A percentile compares a stretch with the other conserved stretches of the same genome.
Evolutionary conservation across 495 filamentous ascomycete species (phyloP).

Genomic region (Penicillium roqueforti): DNA sequence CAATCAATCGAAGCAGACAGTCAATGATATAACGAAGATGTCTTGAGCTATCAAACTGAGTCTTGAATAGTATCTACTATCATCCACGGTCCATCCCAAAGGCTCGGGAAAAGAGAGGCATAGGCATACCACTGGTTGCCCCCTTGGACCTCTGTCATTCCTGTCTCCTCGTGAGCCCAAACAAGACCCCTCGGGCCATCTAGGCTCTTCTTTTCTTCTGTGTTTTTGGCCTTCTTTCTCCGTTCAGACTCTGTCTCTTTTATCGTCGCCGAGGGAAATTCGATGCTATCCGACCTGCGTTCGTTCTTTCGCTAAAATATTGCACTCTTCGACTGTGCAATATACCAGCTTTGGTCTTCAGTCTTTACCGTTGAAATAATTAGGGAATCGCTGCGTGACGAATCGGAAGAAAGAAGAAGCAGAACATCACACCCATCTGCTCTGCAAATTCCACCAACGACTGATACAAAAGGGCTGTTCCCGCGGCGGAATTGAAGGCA

Average conservation of each 20-base stretch:
- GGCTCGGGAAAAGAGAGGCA: background rate
- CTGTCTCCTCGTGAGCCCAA: slow-evolving; percentile 21
- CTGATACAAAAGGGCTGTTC: background rate
- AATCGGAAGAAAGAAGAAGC: background rate
- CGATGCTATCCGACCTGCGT: slow-evolving; percentile 26
- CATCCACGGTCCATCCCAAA: background rate
- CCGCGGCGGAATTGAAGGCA: background rate
- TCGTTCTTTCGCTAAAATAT: slow-evolving; percentile 22
- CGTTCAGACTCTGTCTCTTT: slow-evolving; percentile 15
- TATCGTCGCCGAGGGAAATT: slow-evolving; percentile 21
- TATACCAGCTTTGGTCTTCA: background rate
- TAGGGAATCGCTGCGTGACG: background rate
- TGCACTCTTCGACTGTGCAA: slow-evolving; percentile 15
- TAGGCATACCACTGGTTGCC: slow-evolving; percentile 27
- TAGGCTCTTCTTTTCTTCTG: slow-evolving; percentile 26
- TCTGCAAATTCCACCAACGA: background rate
- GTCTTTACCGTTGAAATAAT: slow-evolving; percentile 12
- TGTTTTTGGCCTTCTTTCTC: slow-evolving; percentile 10
- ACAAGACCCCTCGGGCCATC: slow-evolving; percentile 26
- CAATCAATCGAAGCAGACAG: background rate
- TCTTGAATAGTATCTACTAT: background rate
- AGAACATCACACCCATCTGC: background rate
- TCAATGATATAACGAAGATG: background rate
- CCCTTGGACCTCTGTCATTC: slow-evolving; percentile 27
- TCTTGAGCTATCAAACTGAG: background rate